Base-by-base conservation (phyloP, 257 asterid species). In the Jacaranda mimosifolia region DNA sequence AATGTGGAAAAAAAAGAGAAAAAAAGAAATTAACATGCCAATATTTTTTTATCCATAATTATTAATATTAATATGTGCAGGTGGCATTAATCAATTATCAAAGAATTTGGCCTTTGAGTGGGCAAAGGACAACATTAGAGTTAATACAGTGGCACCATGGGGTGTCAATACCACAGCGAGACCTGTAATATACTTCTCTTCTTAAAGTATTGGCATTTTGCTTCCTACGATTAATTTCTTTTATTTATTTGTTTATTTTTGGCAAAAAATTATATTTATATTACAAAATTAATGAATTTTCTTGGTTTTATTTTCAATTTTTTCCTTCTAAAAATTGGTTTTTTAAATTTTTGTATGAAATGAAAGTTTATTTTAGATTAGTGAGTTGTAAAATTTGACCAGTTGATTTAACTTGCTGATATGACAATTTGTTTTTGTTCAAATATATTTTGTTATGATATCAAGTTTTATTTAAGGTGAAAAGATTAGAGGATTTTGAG, bases 81-180 rank as follows among this genome's bases (percentile, higher is more conserved):
- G 79, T 56, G 89, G 81, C 0, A 77, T 85, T 18, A 82, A 85
- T 72, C 89, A 85, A 63, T 63, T 82, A 74, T 80, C 86, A 21
- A 85, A 77, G 82, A 85, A 82, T 70, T 59, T 85, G 80, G 87
- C 89, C 7, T 85, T 62, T 40, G 89, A 85, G 67, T 85, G 89
- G 89, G 89, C 85, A 18, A 80, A 85, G 59, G 89, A 85, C 70
- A 72, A 76, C 57, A 85, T 85, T 72, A 75, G 89, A 67, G 87
- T 83, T 48, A 83, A 85, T 55, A 48, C 83, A 11, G 85, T 85
- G 46, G 83, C 89, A 8, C 87, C 87, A 18, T 80, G 83, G 85
- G 78, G 77, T n/a, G 80, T 77, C 74, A 77, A 64, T 12, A 85
- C 89, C 77, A 17, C 17, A 52, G 38, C 80, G 55, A 51, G 76